These are phyloP conservation scores for Lactarius deliciosus DNA, from an alignment of 768 basidiomycete genomes.

Conservation along the genomic window DNA sequence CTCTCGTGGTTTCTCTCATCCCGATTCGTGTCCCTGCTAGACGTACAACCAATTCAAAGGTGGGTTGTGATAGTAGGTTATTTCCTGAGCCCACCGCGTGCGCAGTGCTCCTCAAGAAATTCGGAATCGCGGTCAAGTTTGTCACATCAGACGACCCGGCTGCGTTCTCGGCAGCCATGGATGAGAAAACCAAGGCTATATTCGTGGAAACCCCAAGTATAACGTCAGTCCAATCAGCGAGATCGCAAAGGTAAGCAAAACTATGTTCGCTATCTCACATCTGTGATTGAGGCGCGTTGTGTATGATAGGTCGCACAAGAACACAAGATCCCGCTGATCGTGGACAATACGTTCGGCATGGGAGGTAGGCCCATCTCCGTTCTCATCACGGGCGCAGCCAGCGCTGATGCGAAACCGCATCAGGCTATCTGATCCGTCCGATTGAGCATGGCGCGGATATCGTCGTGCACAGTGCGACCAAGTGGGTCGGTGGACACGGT, in stretches of 20 bases:
- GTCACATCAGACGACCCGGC: conserved; percentile 55
- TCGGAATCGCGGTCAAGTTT: conserved; percentile 64
- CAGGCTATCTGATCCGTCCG: conserved; percentile 62
- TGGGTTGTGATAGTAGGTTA: conserved; percentile 18
- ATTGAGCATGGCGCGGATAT: conserved; percentile 79
- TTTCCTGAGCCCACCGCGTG: background rate
- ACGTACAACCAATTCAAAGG: conserved; percentile 77
- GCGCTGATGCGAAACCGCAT: background rate
- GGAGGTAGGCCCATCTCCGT: conserved; percentile 42
- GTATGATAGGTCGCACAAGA: conserved; percentile 69
- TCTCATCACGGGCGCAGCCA: background rate
- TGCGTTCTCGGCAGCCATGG: conserved; percentile 65
- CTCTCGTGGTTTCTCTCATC: background rate
- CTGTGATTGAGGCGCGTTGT: background rate
- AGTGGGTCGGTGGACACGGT: conserved; percentile 84
- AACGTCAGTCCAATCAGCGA: conserved; percentile 64
- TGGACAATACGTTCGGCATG: conserved; percentile 79
- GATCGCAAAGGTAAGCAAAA: conserved; percentile 56
- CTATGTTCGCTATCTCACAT: too few species aligned
- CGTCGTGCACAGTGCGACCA: conserved; percentile 76
- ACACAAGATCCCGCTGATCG: conserved; percentile 71
- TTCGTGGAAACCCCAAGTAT: conserved; percentile 78
- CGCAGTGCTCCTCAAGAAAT: conserved; percentile 64
- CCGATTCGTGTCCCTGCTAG: conserved; percentile 33
- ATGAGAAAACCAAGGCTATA: conserved; percentile 74